Evolutionary conservation across 2,329 filamentous ascomycete species (phyloP).

Genomic region (Fusarium lateritium): DNA sequence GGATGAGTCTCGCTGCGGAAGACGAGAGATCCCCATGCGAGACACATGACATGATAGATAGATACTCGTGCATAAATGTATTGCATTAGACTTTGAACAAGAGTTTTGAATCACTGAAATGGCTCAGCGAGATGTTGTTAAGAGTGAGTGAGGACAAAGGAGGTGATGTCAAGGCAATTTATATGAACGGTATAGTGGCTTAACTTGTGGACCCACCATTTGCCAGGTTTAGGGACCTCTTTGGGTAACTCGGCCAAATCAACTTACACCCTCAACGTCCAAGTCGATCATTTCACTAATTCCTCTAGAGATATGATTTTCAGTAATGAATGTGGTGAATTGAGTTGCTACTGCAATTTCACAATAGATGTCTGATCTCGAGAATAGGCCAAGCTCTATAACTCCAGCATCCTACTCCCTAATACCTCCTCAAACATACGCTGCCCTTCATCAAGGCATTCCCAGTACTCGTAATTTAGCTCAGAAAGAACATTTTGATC

Average conservation of each 20-base stretch:
- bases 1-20: constrained; percentile 18
- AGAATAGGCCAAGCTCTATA: no score
- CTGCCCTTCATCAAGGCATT: no score
- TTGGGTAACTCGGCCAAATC: constrained; percentile 22
- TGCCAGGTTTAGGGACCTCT: constrained; percentile 21
- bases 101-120: neutral
- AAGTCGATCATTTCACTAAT: constrained; percentile 17
- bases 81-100: constrained; percentile 19
- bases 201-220: constrained; percentile 9
- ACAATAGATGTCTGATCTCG: no score
- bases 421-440: no score
- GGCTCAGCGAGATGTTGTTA: constrained; percentile 2
- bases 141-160: constrained; percentile 8
- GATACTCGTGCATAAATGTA: constrained; percentile 24
- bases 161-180: constrained; percentile 8
- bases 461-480: no score
- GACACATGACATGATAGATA: constrained; percentile 31
- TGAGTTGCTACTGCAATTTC: neutral
- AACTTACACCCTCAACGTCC: constrained; percentile 22
- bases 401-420: no score
- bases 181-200: constrained; percentile 4
- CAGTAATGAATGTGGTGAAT: neutral
- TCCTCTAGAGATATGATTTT: neutral
- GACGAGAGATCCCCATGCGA: constrained; percentile 5
- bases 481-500: no score